A percentile compares a stretch with the other conserved stretches of the same genome.
phyloP scores from a whole-genome alignment of 306 rosid species.

The Lathyrus oleraceus region DNA sequence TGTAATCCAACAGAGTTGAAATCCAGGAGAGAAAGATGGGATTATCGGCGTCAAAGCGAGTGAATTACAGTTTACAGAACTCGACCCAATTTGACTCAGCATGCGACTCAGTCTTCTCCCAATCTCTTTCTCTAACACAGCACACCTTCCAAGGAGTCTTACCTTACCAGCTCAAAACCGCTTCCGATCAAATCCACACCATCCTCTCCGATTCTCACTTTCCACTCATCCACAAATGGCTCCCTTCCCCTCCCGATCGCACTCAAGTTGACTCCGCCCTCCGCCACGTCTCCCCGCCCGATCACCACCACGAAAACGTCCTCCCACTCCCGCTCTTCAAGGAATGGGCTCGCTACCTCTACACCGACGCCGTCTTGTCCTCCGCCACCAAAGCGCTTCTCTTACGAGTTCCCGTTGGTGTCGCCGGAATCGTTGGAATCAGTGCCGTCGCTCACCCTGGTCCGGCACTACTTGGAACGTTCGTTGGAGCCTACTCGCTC shows the following conservation, averaged over 20 bases:
- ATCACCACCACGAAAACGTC: neutral
- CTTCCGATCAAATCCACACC: constrained; percentile 63
- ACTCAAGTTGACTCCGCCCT: constrained; percentile 68
- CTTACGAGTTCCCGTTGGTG: constrained; percentile 63
- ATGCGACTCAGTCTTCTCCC: constrained; percentile 55
- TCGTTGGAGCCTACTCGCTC: constrained; percentile 65
- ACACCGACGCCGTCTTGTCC: constrained; percentile 50
- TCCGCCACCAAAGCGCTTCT: constrained; percentile 56
- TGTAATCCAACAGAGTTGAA: neutral
- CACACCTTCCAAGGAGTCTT: constrained; percentile 64
- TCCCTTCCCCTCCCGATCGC: constrained; percentile 59
- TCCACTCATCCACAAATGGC: constrained; percentile 62
- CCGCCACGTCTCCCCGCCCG: constrained; percentile 34
- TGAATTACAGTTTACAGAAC: constrained; percentile 38
- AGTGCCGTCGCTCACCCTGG: constrained; percentile 59
- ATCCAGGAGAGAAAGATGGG: constrained; percentile 47
- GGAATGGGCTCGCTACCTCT: constrained; percentile 69
- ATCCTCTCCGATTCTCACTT: constrained; percentile 41
- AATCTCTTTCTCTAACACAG: constrained; percentile 67
- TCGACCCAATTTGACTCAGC: constrained; percentile 64
- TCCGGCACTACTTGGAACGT: constrained; percentile 51
- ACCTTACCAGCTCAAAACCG: constrained; percentile 73
- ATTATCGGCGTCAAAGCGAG: constrained; percentile 65
- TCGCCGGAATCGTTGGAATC: constrained; percentile 68
- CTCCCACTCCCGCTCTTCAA: constrained; percentile 50